phyloP scores from a whole-genome alignment of 2,329 filamentous ascomycete species.

The Monilinia polystroma region DNA sequence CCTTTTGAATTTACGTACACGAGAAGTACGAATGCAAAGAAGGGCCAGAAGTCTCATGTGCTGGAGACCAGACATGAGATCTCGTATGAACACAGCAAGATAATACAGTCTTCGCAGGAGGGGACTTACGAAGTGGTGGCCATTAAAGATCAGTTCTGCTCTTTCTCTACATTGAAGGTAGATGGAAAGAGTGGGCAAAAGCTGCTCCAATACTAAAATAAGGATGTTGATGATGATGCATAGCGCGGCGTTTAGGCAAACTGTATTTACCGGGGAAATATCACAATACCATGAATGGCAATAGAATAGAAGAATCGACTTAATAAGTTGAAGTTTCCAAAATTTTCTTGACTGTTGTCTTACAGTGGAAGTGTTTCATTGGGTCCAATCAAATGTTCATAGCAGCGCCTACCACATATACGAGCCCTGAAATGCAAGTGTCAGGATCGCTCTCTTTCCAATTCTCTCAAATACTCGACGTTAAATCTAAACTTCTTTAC shows the following conservation, averaged over 20 bases:
- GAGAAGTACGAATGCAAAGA: constrained; percentile 77
- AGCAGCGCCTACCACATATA: constrained; percentile 10
- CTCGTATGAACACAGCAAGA: constrained; percentile 77
- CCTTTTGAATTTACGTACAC: constrained; percentile 99
- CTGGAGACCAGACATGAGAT: constrained; percentile 89
- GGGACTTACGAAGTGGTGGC: constrained; percentile 96
- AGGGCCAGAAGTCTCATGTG: constrained; percentile 73
- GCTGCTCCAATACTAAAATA: constrained; percentile 34
- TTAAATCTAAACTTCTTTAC: constrained; percentile 35
- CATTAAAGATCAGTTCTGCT: constrained; percentile 91
- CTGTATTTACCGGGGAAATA: constrained; percentile 14
- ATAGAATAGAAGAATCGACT: constrained; percentile 3
- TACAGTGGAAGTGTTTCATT: not conserved
- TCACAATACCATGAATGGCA: constrained; percentile 7
- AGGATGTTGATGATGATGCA: constrained; percentile 30
- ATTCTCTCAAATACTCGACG: constrained; percentile 32
- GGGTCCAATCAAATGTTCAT: not conserved
- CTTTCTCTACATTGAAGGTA: constrained; percentile 72
- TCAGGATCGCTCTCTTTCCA: constrained; percentile 29
- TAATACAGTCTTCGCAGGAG: constrained; percentile 83
- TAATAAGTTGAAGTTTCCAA: constrained; percentile 9
- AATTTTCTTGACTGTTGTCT: constrained; percentile 4
- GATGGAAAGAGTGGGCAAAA: constrained; percentile 49
- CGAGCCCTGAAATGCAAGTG: not conserved
- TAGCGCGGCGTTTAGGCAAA: constrained; percentile 40